phyloP scores from a whole-genome alignment of 768 basidiomycete species.

The Trametopsis cervina region DNA sequence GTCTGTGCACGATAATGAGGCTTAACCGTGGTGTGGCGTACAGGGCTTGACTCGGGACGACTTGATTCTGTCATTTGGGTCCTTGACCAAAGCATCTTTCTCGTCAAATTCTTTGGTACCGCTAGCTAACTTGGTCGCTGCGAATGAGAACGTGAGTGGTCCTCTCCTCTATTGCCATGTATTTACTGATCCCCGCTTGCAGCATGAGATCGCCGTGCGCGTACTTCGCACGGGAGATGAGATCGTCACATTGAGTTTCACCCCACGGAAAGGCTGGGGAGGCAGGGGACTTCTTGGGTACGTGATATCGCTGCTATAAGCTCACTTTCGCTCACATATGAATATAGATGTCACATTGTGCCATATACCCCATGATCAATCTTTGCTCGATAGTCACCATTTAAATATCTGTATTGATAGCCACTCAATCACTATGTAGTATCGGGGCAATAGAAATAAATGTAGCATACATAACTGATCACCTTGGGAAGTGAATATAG shows the following conservation, averaged over 20 bases:
- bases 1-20: neutral
- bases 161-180: neutral
- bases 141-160: constrained; percentile 69
- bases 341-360: constrained; percentile 53
- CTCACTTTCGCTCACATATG: neutral
- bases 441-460: too few relatives aligned
- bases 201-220: constrained; percentile 56
- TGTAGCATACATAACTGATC: too few relatives aligned
- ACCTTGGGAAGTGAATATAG: too few relatives aligned
- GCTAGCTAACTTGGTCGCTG: constrained; percentile 65
- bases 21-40: constrained; percentile 2
- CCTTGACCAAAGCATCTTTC: constrained; percentile 48
- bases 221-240: constrained; percentile 45
- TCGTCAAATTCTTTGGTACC: constrained; percentile 52
- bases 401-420: too few relatives aligned
- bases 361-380: constrained; percentile 29
- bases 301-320: constrained; percentile 18
- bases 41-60: constrained; percentile 69
- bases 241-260: constrained; percentile 23
- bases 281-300: constrained; percentile 83
- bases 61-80: constrained; percentile 68
- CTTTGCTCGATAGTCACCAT: too few relatives aligned
- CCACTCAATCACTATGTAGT: too few relatives aligned
- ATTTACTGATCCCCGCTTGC: constrained; percentile 7
- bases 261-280: constrained; percentile 57